phyloP scores from a whole-genome alignment of 345 rosid species.

The Cardamine resedifolia region DNA sequence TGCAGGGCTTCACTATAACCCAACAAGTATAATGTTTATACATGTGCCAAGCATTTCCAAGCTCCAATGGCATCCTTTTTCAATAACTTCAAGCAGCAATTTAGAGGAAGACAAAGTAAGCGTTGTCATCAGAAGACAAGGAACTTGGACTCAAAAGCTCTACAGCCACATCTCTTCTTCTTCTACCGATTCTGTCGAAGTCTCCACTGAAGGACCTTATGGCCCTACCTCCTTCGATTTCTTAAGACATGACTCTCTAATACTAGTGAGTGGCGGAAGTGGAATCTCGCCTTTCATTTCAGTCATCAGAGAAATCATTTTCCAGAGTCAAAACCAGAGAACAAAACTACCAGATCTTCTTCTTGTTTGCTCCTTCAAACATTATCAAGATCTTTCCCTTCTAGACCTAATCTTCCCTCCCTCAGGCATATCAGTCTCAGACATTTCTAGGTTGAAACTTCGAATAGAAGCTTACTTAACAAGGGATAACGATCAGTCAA shows the following conservation, averaged over 20 bases:
- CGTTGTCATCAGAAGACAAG: constrained; percentile 52
- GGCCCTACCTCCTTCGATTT: constrained; percentile 58
- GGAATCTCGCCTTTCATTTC: constrained; percentile 80
- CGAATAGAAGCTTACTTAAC: constrained; percentile 56
- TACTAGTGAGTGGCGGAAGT: constrained; percentile 82
- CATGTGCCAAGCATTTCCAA: constrained; percentile 69
- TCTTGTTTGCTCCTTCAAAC: constrained; percentile 66
- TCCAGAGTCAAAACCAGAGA: constrained; percentile 29
- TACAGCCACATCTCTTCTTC: constrained; percentile 42
- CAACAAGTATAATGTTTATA: constrained; percentile 64
- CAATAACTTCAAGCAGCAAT: constrained; percentile 58
- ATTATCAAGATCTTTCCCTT: constrained; percentile 51
- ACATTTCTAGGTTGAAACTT: constrained; percentile 39
- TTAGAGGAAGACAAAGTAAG: constrained; percentile 59
- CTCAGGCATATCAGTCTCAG: constrained; percentile 29
- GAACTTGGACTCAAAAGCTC: constrained; percentile 58
- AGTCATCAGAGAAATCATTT: constrained; percentile 61
- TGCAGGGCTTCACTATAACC: constrained; percentile 59
- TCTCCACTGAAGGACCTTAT: constrained; percentile 76
- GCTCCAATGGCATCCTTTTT: constrained; percentile 92
- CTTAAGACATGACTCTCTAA: constrained; percentile 56
- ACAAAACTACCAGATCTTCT: constrained; percentile 48
- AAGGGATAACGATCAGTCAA: constrained; percentile 45
- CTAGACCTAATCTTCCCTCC: constrained; percentile 61
- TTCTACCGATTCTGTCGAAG: constrained; percentile 46